Base-by-base conservation (phyloP, 331 rosid species). In the Quercus phellos region DNA sequence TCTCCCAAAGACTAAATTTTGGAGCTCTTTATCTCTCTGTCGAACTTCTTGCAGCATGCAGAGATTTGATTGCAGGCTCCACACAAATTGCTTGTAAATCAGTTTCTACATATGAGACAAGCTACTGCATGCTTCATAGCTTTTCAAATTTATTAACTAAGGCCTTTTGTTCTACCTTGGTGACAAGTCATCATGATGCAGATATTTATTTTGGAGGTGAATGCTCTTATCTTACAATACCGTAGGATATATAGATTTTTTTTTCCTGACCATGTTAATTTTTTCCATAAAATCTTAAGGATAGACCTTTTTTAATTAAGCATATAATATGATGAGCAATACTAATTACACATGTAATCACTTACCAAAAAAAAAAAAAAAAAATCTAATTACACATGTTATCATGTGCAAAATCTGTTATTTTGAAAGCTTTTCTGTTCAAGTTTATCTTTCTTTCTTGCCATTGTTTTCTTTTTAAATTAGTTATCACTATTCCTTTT, bases 1-100 rank as follows among this genome's bases (percentile, higher is more conserved):
- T 78, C 55, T 74, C 84, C 29, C 72, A 54, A 38, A 75, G 77
- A 72, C 68, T 84, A 19, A 87, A 89, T 80, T 87, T 87, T 80
- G 99, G 96, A 81, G 90, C 85, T 81, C 93, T 94, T 74, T 94
- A 94, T 88, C 93, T 94, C 77, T 91, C 88, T 51, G 76, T 88
- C 38, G 94, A 94, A 74, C 85, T 94, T 43, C 88, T 94, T 76
- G 73, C 84, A 22, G 98, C 96, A 54, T 88, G 82, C 86, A 84
- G 86, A 79, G 90, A 90, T 74, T 79, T 92, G 84, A 79, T 86
- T 79, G 73, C 74, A 34, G 75, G 42, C 58, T 88, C 84, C 67
- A 80, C 86, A 32, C 85, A 84, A 73, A 71, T 77, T 50, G 72
- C 80, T 14, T 50, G 27, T 60, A 74, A 80, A 79, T 77, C 70